These are phyloP conservation scores for Candida khao-thaluensis DNA, from an alignment of 805 yeast species.

Conservation along the genomic window DNA sequence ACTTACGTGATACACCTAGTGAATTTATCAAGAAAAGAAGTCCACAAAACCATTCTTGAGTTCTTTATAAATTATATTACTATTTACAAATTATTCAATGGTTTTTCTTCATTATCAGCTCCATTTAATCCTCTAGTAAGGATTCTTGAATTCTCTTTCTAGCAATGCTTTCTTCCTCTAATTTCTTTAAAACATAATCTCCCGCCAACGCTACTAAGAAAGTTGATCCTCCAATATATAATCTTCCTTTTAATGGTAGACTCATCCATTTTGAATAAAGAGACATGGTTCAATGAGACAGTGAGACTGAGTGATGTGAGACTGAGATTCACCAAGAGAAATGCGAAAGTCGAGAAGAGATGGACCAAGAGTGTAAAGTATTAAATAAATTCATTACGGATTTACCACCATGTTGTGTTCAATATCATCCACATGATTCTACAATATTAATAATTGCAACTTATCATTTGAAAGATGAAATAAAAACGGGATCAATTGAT, in stretches of 20 bases:
- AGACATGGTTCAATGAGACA: conserved; percentile 14
- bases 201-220: conserved; percentile 39
- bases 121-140: no score
- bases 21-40: no score
- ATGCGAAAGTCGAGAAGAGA: conserved; percentile 5
- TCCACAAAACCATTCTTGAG: no score
- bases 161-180: conserved; percentile 37
- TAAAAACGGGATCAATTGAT: conserved; percentile 63
- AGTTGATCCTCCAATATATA: conserved; percentile 42
- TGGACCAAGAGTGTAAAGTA: conserved; percentile 13
- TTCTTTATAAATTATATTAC: no score
- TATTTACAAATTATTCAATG: no score
- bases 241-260: conserved; percentile 40
- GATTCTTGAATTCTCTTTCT: conserved; percentile 26
- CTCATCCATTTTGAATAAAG: conserved; percentile 37
- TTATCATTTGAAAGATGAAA: conserved; percentile 63
- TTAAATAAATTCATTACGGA: conserved; percentile 31
- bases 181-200: conserved; percentile 35
- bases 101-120: no score
- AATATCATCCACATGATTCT: conserved; percentile 52
- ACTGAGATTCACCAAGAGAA: no score
- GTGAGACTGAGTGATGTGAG: neutral
- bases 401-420: conserved; percentile 83
- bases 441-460: conserved; percentile 68
- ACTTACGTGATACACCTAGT: no score